Evolutionary conservation across 2,329 filamentous ascomycete species (phyloP).

Genomic region (Hymenoscyphus repandus): DNA sequence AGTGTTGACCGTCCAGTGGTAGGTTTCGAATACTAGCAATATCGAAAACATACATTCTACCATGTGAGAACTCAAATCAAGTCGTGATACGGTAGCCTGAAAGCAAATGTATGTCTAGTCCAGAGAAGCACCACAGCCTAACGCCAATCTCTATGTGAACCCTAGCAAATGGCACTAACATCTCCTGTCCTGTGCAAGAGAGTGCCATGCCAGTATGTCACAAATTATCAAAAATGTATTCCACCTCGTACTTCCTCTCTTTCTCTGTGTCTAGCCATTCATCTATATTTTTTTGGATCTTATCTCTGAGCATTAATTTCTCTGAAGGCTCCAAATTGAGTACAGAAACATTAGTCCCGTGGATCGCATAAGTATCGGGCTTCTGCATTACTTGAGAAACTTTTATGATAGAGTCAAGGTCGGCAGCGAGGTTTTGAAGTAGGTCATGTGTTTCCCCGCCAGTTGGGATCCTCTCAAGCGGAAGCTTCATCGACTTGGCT

Average conservation of each 20-base stretch:
- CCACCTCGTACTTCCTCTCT: constrained; percentile 12
- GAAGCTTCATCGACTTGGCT: constrained; percentile 25
- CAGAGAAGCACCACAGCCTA: constrained; percentile 16
- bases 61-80: too few species aligned
- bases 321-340: constrained; percentile 12
- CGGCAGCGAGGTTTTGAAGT: constrained; percentile 12
- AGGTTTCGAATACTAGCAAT: too few species aligned
- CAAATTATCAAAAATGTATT: constrained; percentile 20
- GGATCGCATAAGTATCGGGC: constrained; percentile 21
- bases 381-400: constrained; percentile 2
- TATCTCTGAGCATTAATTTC: constrained; percentile 7
- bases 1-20: too few species aligned
- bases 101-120: constrained; percentile 24
- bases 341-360: constrained; percentile 15
- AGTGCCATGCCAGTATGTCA: background rate
- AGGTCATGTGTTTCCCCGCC: constrained; percentile 20
- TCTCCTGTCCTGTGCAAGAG: background rate
- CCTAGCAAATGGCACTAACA: constrained; percentile 1
- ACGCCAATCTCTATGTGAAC: constrained; percentile 15
- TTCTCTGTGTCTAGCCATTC: constrained; percentile 16
- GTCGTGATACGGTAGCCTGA: background rate
- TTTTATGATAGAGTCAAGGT: constrained; percentile 9
- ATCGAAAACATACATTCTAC: too few species aligned
- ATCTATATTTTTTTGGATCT: constrained; percentile 14
- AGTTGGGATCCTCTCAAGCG: constrained; percentile 25